phyloP scores from a whole-genome alignment of 805 yeast genomes.

The Myxozyma kluyveri region DNA sequence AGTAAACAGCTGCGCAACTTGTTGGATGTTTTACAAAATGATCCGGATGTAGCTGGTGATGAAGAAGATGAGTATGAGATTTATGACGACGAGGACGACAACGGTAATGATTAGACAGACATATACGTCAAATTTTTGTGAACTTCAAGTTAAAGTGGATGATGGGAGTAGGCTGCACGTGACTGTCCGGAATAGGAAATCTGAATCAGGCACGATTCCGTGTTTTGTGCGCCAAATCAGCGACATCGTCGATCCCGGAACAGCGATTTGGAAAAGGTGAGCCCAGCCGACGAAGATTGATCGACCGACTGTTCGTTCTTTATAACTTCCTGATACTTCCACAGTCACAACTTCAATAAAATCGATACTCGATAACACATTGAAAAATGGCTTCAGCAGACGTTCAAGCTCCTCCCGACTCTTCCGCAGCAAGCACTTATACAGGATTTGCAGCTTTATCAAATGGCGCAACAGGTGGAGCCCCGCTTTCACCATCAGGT shows the following conservation, averaged over 20 bases:
- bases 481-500: constrained; percentile 22
- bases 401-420: not conserved
- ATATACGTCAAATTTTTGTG: not conserved
- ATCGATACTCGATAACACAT: too few species aligned
- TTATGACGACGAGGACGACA: constrained; percentile 23
- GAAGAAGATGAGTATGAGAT: constrained; percentile 25
- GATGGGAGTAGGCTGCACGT: too few species aligned
- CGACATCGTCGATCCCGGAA: not conserved
- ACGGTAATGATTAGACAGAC: not conserved
- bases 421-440: not conserved
- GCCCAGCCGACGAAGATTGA: not conserved
- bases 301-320: not conserved
- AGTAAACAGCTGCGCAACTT: constrained; percentile 18
- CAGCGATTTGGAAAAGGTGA: not conserved
- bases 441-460: not conserved
- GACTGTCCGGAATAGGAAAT: too few species aligned
- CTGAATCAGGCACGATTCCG: too few species aligned
- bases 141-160: not conserved
- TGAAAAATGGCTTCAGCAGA: not conserved
- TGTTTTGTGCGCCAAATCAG: too few species aligned
- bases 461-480: not conserved
- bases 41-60: constrained; percentile 14
- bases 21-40: constrained; percentile 24
- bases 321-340: too few species aligned
- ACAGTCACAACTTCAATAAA: too few species aligned